Conservation (phyloP, 176 grass and related monocot species). For the Oropetium thomaeum region DNA sequence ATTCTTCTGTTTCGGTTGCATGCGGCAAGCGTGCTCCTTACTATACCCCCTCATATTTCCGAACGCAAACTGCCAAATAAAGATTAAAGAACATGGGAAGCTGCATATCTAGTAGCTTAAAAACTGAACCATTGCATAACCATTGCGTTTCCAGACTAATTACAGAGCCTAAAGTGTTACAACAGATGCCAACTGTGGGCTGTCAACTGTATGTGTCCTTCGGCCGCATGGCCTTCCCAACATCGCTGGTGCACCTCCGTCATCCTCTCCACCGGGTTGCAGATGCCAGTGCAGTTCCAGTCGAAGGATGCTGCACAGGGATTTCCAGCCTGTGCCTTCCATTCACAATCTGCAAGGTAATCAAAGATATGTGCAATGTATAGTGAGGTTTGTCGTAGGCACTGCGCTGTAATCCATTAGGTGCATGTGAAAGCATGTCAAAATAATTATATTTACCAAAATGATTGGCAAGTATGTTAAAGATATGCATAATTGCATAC, state of each 20-base stretch:
- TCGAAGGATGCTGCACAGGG: slow-evolving; percentile 74
- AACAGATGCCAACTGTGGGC: slow-evolving; percentile 1
- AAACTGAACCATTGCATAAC: too few species aligned
- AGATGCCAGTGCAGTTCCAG: slow-evolving; percentile 80
- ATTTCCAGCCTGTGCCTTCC: slow-evolving; percentile 71
- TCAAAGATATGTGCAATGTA: neutral
- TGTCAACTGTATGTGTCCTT: slow-evolving; percentile 52
- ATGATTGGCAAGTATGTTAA: neutral
- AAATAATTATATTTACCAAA: neutral
- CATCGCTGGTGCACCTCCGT: slow-evolving; percentile 64
- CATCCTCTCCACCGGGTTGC: slow-evolving; percentile 74
- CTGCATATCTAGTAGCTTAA: slow-evolving; percentile 20
- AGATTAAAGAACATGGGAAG: neutral
- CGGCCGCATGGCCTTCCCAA: slow-evolving; percentile 44
- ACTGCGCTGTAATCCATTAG: neutral
- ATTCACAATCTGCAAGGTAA: slow-evolving; percentile 63
- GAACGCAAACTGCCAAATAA: neutral
- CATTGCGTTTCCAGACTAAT: slow-evolving; percentile 21
- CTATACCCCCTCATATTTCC: neutral
- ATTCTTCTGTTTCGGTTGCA: neutral
- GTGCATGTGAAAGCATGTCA: slow-evolving; percentile 14
- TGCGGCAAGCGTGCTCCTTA: neutral
- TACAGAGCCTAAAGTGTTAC: slow-evolving; percentile 30
- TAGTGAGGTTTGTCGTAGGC: neutral
- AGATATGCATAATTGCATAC: neutral